Percentiles rank a stretch among this genome's conserved stretches.
Conservation (phyloP, 306 rosid genomes). For the Canavalia ensiformis region DNA sequence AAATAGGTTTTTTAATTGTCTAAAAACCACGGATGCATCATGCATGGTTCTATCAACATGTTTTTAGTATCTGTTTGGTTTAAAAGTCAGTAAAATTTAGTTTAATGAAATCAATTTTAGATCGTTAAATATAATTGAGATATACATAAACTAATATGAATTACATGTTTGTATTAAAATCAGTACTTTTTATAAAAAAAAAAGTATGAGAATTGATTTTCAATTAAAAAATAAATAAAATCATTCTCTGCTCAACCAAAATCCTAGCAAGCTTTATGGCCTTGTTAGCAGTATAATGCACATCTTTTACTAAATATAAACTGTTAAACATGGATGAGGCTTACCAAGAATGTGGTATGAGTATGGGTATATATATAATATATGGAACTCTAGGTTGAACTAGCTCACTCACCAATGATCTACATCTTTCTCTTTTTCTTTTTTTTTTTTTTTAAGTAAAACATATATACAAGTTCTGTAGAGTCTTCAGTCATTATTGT, state of each 20-base stretch:
- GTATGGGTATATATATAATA: neutral
- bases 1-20: neutral
- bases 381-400: neutral
- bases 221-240: too few relatives aligned
- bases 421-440: neutral
- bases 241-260: neutral
- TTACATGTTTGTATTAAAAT: too few relatives aligned
- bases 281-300: slow-evolving; percentile 8
- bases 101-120: too few relatives aligned
- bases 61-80: neutral
- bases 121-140: too few relatives aligned
- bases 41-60: neutral
- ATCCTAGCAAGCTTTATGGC: neutral
- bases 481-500: slow-evolving; percentile 12
- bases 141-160: too few relatives aligned
- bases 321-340: neutral
- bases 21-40: neutral
- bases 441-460: neutral
- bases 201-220: too few relatives aligned
- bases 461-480: neutral
- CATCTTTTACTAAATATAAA: neutral
- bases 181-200: too few relatives aligned
- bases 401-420: neutral
- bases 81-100: too few relatives aligned
- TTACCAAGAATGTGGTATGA: neutral